Conservation (phyloP, 306 rosid species). For the Cucurbita maxima region DNA sequence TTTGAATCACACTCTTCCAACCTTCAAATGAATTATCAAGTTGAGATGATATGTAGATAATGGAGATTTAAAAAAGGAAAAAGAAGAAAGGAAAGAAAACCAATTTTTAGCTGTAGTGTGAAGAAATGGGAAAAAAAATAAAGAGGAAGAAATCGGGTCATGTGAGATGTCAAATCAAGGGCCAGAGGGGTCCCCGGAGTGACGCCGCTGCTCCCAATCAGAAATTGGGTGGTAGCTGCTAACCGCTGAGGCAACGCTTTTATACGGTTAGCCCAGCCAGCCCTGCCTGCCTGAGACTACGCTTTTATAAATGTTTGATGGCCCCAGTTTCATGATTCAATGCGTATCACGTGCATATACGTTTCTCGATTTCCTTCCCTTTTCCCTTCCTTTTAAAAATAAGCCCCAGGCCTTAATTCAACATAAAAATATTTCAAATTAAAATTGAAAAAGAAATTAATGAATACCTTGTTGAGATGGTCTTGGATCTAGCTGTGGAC, state of each 20-base stretch:
- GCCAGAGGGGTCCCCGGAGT: conserved; percentile 11
- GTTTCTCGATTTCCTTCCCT: conserved; percentile 10
- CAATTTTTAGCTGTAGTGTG: not conserved
- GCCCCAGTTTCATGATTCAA: conserved; percentile 53
- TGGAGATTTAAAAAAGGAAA: not conserved
- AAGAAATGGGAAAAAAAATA: not conserved
- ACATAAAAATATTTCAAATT: not conserved
- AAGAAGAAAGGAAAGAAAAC: not conserved
- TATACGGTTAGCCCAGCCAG: not conserved
- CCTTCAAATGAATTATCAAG: too few species aligned
- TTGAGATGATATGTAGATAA: not conserved
- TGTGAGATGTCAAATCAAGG: conserved; percentile 39
- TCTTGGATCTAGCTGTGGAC: conserved; percentile 73
- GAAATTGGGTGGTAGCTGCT: conserved; percentile 25
- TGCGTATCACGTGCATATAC: conserved; percentile 70
- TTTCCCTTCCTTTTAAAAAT: not conserved
- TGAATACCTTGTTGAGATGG: conserved; percentile 71
- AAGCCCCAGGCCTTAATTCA: not conserved
- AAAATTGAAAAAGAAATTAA: not conserved
- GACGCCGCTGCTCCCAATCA: conserved; percentile 13
- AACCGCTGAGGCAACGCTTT: conserved; percentile 21
- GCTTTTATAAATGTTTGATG: not conserved
- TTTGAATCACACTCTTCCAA: too few species aligned
- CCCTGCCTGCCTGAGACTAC: conserved; percentile 5
- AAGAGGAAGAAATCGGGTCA: not conserved